A percentile compares a stretch with the other conserved stretches of the same genome.
Conservation (phyloP, 192 early-diverging fungal species). For the Jimgerdemannia lactiflua region DNA sequence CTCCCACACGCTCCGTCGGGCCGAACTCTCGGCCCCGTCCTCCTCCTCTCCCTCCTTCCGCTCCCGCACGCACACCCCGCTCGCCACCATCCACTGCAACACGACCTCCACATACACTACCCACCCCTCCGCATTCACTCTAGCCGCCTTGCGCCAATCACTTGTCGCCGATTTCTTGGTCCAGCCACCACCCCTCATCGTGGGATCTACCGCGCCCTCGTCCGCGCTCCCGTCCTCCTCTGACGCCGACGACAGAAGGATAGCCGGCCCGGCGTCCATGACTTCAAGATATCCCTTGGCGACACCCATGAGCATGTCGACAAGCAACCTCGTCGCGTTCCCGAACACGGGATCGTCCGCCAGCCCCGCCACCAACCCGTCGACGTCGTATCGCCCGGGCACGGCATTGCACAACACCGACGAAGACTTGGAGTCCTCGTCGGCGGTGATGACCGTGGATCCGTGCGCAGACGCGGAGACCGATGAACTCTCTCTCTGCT, state of each 20-base stretch:
- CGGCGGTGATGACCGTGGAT: background rate
- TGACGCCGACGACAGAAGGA: slow-evolving; percentile 5
- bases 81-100: slow-evolving; percentile 49
- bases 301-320: background rate
- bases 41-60: background rate
- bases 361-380: background rate
- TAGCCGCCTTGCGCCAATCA: background rate
- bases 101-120: slow-evolving; percentile 46
- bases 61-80: slow-evolving; percentile 15
- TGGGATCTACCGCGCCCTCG: background rate
- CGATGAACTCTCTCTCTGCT: background rate
- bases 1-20: slow-evolving; percentile 17
- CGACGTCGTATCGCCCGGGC: background rate
- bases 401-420: background rate
- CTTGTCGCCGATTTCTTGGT: background rate
- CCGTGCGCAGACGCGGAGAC: background rate
- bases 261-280: background rate
- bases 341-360: background rate
- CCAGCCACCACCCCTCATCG: slow-evolving; percentile 2
- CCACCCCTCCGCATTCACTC: slow-evolving; percentile 20
- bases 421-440: background rate
- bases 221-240: background rate
- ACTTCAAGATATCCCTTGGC: background rate
- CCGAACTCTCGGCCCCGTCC: background rate
- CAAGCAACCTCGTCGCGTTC: background rate